Conservation (phyloP, 768 basidiomycete species). For the Phylloporus sp. region DNA sequence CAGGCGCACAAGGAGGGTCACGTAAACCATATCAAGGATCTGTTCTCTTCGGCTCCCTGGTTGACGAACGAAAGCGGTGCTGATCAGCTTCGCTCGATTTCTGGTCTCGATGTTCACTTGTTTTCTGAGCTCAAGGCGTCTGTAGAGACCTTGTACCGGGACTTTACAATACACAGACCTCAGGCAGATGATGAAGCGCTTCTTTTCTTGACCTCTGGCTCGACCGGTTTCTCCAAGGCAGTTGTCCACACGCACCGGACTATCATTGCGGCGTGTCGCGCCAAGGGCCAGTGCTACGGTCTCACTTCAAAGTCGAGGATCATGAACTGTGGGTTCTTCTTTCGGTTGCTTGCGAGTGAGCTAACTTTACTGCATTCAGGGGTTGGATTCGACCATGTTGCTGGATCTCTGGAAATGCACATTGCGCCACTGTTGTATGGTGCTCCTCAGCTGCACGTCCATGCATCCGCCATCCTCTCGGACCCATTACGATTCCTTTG, state of each 20-base stretch:
- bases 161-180: conserved; percentile 17
- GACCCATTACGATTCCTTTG: conserved; percentile 21
- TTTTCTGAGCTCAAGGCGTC: conserved; percentile 23
- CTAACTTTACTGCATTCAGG: conserved; percentile 19
- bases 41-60: conserved; percentile 21
- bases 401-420: conserved; percentile 41
- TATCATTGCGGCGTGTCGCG: conserved; percentile 32
- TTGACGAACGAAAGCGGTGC: conserved; percentile 23
- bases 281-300: conserved; percentile 34
- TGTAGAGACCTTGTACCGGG: background rate
- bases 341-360: background rate
- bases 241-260: conserved; percentile 39
- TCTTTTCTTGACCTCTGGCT: conserved; percentile 40
- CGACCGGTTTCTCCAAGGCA: conserved; percentile 42
- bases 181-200: conserved; percentile 29
- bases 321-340: conserved; percentile 34
- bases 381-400: conserved; percentile 46
- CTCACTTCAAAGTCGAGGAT: conserved; percentile 34
- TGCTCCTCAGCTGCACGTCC: conserved; percentile 21
- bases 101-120: conserved; percentile 23
- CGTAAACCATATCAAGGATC: conserved; percentile 23
- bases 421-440: conserved; percentile 34
- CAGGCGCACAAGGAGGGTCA: conserved; percentile 30
- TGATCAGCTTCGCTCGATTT: conserved; percentile 18
- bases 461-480: conserved; percentile 23